Evolutionary conservation across 1,284 basidiomycete species (phyloP).

Genomic region (Butyriboletus appendiculatus): DNA sequence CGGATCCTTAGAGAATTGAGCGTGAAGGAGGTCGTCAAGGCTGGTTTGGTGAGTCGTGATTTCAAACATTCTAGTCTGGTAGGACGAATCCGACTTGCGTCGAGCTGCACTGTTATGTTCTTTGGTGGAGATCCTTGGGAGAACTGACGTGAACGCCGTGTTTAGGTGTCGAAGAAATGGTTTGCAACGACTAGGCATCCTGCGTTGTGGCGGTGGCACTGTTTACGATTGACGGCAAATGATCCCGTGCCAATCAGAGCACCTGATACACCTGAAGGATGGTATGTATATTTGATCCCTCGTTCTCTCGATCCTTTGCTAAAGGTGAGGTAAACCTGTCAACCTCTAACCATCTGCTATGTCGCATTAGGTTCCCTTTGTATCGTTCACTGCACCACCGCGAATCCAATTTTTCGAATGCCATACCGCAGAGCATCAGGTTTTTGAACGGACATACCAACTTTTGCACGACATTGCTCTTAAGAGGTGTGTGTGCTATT

Average conservation of each 20-base stretch:
- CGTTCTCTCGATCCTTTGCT: not conserved
- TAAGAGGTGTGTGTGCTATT: slow-evolving; percentile 52
- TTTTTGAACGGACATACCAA: slow-evolving; percentile 85
- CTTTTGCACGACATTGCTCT: slow-evolving; percentile 83
- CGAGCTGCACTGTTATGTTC: not conserved
- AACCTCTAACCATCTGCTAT: not conserved
- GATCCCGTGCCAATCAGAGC: slow-evolving; percentile 70
- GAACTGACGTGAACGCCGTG: slow-evolving; percentile 11
- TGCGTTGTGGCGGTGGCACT: slow-evolving; percentile 78
- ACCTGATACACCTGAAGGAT: slow-evolving; percentile 66
- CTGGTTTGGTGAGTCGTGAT: slow-evolving; percentile 48
- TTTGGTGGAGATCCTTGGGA: slow-evolving; percentile 1
- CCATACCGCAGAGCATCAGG: slow-evolving; percentile 72
- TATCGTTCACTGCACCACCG: slow-evolving; percentile 84
- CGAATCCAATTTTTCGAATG: slow-evolving; percentile 82
- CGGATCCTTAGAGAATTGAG: slow-evolving; percentile 66
- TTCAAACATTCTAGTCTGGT: not conserved
- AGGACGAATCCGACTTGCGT: not conserved
- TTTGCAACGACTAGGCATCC: slow-evolving; percentile 68
- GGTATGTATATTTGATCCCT: slow-evolving; percentile 44
- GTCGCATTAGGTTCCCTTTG: slow-evolving; percentile 59
- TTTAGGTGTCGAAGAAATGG: slow-evolving; percentile 77
- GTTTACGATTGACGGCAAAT: slow-evolving; percentile 68
- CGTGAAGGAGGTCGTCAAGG: slow-evolving; percentile 63
- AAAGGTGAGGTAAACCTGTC: not conserved